These are phyloP conservation scores for Vigna radiata DNA, from an alignment of 306 rosid species.

Conservation along the genomic window DNA sequence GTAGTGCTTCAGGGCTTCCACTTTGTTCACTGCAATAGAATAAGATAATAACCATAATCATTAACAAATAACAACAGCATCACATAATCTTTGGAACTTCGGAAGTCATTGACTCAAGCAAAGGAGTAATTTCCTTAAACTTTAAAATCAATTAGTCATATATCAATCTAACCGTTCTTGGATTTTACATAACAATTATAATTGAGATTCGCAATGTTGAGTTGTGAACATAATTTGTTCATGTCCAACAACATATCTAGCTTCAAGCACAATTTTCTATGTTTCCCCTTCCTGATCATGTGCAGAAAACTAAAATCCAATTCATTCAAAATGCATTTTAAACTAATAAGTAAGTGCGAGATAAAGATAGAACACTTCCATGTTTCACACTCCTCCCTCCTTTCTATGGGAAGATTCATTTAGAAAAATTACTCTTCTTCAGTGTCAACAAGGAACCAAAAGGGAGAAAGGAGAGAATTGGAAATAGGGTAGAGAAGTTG, in stretches of 20 bases:
- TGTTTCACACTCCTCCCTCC: conserved; percentile 6
- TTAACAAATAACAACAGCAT: conserved; percentile 6
- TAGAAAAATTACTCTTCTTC: conserved; percentile 6
- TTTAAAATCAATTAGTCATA: conserved; percentile 17
- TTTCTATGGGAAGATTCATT: background rate
- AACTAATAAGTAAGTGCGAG: background rate
- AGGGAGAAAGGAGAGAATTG: background rate
- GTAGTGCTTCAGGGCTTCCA: conserved; percentile 83
- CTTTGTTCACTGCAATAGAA: conserved; percentile 76
- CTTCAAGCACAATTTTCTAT: background rate
- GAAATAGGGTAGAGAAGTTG: background rate
- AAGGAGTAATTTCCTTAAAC: conserved; percentile 10
- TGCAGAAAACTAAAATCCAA: conserved; percentile 15
- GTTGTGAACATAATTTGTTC: background rate
- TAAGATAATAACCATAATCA: conserved; percentile 19
- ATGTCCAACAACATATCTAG: conserved; percentile 19
- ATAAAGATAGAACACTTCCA: conserved; percentile 11
- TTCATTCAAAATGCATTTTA: background rate
- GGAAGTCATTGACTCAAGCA: conserved; percentile 27
- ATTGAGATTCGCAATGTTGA: conserved; percentile 6
- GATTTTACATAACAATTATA: conserved; percentile 8
- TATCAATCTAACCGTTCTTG: background rate
- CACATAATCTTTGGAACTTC: background rate
- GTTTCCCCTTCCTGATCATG: background rate
- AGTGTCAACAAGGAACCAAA: background rate